Conservation (phyloP, 306 rosid genomes). For the Vigna angularis region DNA sequence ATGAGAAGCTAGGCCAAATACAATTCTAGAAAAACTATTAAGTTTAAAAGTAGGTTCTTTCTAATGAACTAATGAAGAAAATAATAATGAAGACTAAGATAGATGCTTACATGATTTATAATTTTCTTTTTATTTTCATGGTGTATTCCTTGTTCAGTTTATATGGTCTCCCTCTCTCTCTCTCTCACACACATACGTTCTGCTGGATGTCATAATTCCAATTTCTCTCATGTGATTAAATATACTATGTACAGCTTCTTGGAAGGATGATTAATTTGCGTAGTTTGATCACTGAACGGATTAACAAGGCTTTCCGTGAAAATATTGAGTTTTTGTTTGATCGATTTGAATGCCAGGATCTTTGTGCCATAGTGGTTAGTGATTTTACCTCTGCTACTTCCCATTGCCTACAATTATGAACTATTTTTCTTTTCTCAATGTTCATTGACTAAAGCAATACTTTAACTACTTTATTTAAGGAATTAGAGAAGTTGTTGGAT, state of each 20-base stretch:
- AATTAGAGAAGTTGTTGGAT: slow-evolving; percentile 84
- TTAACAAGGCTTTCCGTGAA: slow-evolving; percentile 89
- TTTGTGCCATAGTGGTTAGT: slow-evolving; percentile 91
- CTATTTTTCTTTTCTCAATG: slow-evolving; percentile 19
- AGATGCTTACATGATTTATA: slow-evolving; percentile 19
- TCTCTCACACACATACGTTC: neutral
- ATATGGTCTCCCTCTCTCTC: neutral
- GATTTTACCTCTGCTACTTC: slow-evolving; percentile 47
- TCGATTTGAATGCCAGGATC: slow-evolving; percentile 98
- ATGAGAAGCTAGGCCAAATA: neutral
- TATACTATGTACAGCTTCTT: slow-evolving; percentile 69
- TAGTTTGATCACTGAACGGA: slow-evolving; percentile 80
- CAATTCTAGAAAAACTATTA: neutral
- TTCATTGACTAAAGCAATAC: slow-evolving; percentile 39
- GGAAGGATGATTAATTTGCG: slow-evolving; percentile 93
- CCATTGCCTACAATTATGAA: slow-evolving; percentile 32
- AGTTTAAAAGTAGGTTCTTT: neutral
- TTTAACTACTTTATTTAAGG: slow-evolving; percentile 62
- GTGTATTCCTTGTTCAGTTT: slow-evolving; percentile 26
- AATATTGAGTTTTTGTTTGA: slow-evolving; percentile 95
- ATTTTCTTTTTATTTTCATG: slow-evolving; percentile 13
- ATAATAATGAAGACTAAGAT: slow-evolving; percentile 30
- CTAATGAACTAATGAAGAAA: slow-evolving; percentile 8
- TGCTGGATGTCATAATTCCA: slow-evolving; percentile 10
- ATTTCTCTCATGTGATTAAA: slow-evolving; percentile 31